These are phyloP conservation scores for Bocquillonia castaneifolia DNA, from an alignment of 441 rosid genomes.

Conservation along the genomic window DNA sequence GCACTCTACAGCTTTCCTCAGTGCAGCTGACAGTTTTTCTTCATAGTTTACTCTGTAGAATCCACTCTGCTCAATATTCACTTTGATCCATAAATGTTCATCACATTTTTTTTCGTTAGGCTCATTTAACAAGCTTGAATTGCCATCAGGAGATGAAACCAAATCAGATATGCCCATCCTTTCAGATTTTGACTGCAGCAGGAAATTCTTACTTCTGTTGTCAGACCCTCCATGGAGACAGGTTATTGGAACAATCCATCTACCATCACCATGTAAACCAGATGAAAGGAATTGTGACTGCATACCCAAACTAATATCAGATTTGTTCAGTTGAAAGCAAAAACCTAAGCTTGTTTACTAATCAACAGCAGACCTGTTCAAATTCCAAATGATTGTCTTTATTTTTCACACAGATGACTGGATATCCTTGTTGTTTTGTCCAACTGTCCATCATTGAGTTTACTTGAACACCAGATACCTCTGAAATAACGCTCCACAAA, in stretches of 20 bases:
- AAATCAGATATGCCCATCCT: too few species aligned
- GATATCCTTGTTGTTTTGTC: slow-evolving; percentile 90
- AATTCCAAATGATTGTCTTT: slow-evolving; percentile 72
- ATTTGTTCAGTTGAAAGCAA: slow-evolving; percentile 2
- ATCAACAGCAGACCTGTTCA: slow-evolving; percentile 60
- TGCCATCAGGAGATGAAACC: slow-evolving; percentile 48
- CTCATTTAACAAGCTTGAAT: slow-evolving; percentile 26
- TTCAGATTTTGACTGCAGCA: slow-evolving; percentile 62
- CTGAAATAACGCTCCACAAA: slow-evolving; percentile 86
- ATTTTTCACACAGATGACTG: slow-evolving; percentile 69
- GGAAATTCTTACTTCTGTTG: slow-evolving; percentile 55
- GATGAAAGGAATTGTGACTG: slow-evolving; percentile 86
- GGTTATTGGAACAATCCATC: slow-evolving; percentile 92
- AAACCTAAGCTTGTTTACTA: not conserved
- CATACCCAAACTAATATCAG: slow-evolving; percentile 3
- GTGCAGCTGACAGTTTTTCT: slow-evolving; percentile 64
- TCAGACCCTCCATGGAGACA: slow-evolving; percentile 72
- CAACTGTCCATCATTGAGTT: slow-evolving; percentile 86
- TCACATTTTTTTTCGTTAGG: too few species aligned
- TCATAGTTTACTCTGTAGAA: slow-evolving; percentile 92
- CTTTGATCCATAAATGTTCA: slow-evolving; percentile 68
- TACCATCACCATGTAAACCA: slow-evolving; percentile 78
- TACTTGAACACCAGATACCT: slow-evolving; percentile 83
- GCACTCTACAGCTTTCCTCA: slow-evolving; percentile 67
- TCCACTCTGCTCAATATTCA: slow-evolving; percentile 81